Percentiles rank a stretch among this genome's conserved stretches.
Evolutionary conservation across 257 asterid genomes (phyloP).

Genomic region (Perilla frutescens): DNA sequence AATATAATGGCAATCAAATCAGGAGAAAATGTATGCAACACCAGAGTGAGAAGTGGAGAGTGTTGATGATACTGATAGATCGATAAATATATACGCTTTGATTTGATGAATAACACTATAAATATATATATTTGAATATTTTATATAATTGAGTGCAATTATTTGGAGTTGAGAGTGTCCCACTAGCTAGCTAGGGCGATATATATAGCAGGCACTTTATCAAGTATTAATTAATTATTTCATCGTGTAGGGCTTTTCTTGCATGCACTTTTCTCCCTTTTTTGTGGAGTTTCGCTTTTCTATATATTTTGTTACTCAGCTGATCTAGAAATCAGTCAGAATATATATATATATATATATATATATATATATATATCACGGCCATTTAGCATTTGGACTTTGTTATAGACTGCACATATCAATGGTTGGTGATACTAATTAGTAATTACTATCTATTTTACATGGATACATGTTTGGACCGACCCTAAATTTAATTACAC

Average conservation of each 20-base stretch:
- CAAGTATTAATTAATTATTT: constrained; percentile 23
- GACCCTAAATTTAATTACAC: too few species aligned
- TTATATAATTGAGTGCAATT: constrained; percentile 42
- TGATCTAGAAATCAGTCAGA: constrained; percentile 11
- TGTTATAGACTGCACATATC: background rate
- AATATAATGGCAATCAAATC: background rate
- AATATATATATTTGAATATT: background rate
- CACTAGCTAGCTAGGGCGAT: constrained; percentile 25
- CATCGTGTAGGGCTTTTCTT: constrained; percentile 24
- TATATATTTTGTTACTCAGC: background rate
- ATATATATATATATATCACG: background rate
- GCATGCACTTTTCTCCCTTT: constrained; percentile 40
- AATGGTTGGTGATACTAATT: background rate
- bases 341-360: too few species aligned
- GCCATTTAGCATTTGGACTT: background rate
- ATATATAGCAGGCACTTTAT: constrained; percentile 18
- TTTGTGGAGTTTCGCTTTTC: constrained; percentile 20
- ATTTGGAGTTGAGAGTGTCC: constrained; percentile 49
- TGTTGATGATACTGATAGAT: too few species aligned
- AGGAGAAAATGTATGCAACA: background rate
- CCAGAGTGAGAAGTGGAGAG: background rate
- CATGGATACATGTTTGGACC: background rate
- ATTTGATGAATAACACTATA: too few species aligned
- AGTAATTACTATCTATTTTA: background rate
- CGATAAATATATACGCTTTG: background rate